Base-by-base conservation (phyloP, 192 early-diverging fungal genomes). In the Chytriomyces confervae region DNA sequence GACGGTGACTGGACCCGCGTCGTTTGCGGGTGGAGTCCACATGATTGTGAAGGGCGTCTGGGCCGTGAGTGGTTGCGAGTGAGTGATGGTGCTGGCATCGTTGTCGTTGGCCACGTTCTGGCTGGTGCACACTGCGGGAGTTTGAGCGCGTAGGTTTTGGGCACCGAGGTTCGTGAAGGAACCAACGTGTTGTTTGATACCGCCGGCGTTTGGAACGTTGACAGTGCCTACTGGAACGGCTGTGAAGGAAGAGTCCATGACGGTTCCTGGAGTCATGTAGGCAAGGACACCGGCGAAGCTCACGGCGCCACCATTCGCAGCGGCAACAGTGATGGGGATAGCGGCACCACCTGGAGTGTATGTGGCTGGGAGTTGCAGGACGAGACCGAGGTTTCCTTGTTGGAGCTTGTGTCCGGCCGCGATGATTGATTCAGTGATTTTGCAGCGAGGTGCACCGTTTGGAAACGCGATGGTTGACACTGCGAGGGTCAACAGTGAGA, bases 101-200 rank as follows among this genome's bases (percentile, higher is more conserved):
- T 72, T 66, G 1, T 82, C 77, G 45, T 84, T 73, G 11, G 27
- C 10, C 70, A 82, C 69, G 7, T 50, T 66, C 62, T 68, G 73
- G 18, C 53, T 77, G 24, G 3, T 45, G 72, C 82, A 84, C 24
- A 72, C 47, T 18, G 51, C 65, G 29, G 79, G 77, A 5, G 76
- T 84, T 62, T 84, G 82, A 8, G 77, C 82, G 48, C 82, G 79
- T 64, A 84, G 77, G 8, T 77, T 77, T 8, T 62, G 16, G 27
- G 82, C 74, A 0, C 76, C 61, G 44, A 65, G 18, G 16, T 47
- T 47, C 7, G 10, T 11, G 62, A 75, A 75, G 0, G 57, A 29
- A 45, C 73, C 73, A 18, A 75, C 62, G 47, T 75, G 73, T n/a
- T 8, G 16, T 27, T 18, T 18, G 4, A 36, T 36, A 36, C 36